Evolutionary conservation across 73 alveolate species (phyloP), one percentile per base, ranked within the genome.

Genomic region (Stentor roeselii): DNA sequence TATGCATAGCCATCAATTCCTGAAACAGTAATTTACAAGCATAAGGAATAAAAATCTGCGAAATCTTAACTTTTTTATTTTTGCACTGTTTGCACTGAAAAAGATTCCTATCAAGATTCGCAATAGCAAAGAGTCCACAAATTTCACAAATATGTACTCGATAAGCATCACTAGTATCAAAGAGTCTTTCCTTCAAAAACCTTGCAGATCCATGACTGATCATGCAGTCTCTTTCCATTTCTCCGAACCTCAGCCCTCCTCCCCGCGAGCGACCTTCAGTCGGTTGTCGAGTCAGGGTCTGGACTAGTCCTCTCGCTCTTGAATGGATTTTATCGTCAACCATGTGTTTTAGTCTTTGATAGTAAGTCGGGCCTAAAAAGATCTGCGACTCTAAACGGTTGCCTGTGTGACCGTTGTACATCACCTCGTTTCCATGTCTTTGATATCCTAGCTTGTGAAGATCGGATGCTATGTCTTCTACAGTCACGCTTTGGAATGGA

Each of bases 221-320:
- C 97, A 97, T 97, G 85, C 99, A 98, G 88, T 98, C 99, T 59
- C 99, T 95, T 93, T 98, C 99, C 99, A 98, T 98, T 91, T 98
- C 99, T 31, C 99, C 99, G 89, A 98, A 98, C 78, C 99, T 88
- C 35, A 98, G 94, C 37, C 99, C 99, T 36, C 99, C 99, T 74
- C 93, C 98, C 86, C 99, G 91, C 27, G 99, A 97, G 75, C 99
- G 92, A 39, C 99, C 99, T 87, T 98, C 99, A 21, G 99, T 97
- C 27, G 99, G 99, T 87, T 98, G 97, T 78, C 99, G 87, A 3
- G 99, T 96, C 35, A 98, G 84, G 36, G 97, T 97, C 78, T 97
- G 98, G 11, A 97, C 95, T 58, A 98, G 99, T 31, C 97, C 96
- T 82, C 99, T 85, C 0, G 96, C 97, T 89, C 99, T 92, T 14